Base-by-base conservation (phyloP, 2,329 filamentous ascomycete species). In the Cordyceps tenuipes region DNA sequence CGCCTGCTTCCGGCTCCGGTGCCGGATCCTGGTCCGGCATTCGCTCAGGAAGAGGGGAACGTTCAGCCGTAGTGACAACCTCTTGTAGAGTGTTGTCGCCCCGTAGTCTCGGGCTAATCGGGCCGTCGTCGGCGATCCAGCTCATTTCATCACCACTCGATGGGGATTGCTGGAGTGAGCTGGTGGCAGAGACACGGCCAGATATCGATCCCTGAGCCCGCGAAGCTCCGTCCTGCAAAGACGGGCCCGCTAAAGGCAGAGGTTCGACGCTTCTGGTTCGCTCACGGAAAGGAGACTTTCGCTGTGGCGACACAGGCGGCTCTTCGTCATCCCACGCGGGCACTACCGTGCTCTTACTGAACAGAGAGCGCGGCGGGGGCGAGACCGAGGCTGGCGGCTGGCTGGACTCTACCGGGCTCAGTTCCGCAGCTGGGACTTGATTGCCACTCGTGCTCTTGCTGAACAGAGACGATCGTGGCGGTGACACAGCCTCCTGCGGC, bases 91-190 rank as follows among this genome's bases (percentile, higher is more conserved):
- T 65, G 17, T 70, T 69, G 61, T 75, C 72, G 3, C 73, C 73
- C 61, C 72, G 65, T 51, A 75, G 63, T 26, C 64, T 68, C 2
- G 68, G 69, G 58, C 71, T 74, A n/a, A 75, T 72, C 0, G 73
- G 71, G 0, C 72, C 73, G 61, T 73, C 72, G 9, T 68, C 64
- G 1, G 67, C 71, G 47, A 77, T 67, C 77, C 77, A 79, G 59
- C 74, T 78, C 75, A 78, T 76, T 19, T 68, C 74, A 36, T 73
- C 74, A 5, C 62, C 66, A 36, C 34, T 36, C 34, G 34, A 10
- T 23, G 64, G 70, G 41, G 65, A 69, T 48, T 65, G 69, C 31
- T 64, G 71, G 62, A 72, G 65, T 0, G 75, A 75, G 62, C 71
- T 74, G 4, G 68, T 64, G 1, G 64, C 63, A 6, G 72, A 73